Evolutionary conservation across 331 rosid species (phyloP), one percentile per base, ranked within the genome.

Genomic region (Phaseolus coccineus): DNA sequence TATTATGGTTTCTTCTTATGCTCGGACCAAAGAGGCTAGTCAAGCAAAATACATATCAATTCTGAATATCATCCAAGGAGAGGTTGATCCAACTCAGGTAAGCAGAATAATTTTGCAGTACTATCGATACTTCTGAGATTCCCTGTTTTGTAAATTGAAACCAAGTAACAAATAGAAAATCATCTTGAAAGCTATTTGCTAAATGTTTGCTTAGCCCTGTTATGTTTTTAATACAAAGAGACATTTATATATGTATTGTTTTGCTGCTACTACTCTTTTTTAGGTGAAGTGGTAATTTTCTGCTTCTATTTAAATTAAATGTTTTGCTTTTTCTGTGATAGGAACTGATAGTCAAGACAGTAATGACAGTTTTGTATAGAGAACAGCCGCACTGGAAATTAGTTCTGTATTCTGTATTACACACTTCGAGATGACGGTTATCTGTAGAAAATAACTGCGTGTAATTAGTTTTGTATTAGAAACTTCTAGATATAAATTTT

Each of bases 81-180:
- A 93, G 89, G 97, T 95, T 71, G 99, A 95, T 74, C 99, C 99
- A 65, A 95, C 98, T 79, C 99, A 95, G 97, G 99, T 94, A 80
- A 53, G 68, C 67, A 46, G 47, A 40, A 56, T 39, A 74, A 15
- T 40, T 58, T 8, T 42, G 47, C 47, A 42, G 46, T 42, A 42
- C 9, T 42, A 35, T 35, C 39, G 5, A 35, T 35, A 35, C 39
- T 35, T 35, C 39, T 5, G 6, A 35, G 5, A 35, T 35, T 35
- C 7, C 2, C 8, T 39, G 9, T 39, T 39, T 39, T 61, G 59
- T 52, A 33, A 81, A 15, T 31, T 82, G 74, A n/a, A 69, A 11
- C 59, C 1, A 37, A 33, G 77, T 69, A 50, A 47, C 30, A 10
- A 5, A 46, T 12, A 13, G 0, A 62, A 62, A 77, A 46, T 27